Conservation (phyloP, 2,329 filamentous ascomycete species). For the Aspergillus ochraceoroseus region DNA sequence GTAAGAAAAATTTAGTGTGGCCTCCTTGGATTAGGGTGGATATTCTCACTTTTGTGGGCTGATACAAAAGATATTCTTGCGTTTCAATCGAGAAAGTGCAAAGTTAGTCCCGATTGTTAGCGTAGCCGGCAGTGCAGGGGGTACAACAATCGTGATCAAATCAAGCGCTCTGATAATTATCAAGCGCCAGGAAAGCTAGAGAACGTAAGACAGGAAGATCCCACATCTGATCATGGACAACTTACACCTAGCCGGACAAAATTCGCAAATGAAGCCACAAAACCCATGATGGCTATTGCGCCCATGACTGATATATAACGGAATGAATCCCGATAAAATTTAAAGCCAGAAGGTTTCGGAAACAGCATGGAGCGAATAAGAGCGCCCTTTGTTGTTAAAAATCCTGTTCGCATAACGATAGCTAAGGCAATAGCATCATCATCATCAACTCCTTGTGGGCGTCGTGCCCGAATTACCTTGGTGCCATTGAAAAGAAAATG, state of each 20-base stretch:
- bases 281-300: constrained; percentile 75
- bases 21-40: not conserved
- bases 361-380: constrained; percentile 97
- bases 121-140: constrained; percentile 88
- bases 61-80: constrained; percentile 93
- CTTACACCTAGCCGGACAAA: constrained; percentile 70
- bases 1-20: constrained; percentile 10
- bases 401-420: constrained; percentile 88
- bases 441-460: constrained; percentile 77
- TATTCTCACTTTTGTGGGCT: constrained; percentile 66
- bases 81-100: constrained; percentile 76
- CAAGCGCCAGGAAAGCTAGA: constrained; percentile 71
- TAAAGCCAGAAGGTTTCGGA: constrained; percentile 96
- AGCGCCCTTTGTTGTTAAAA: constrained; percentile 95
- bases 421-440: constrained; percentile 88
- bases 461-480: constrained; percentile 83
- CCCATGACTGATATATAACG: constrained; percentile 97
- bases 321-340: constrained; percentile 96
- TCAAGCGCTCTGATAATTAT: constrained; percentile 91
- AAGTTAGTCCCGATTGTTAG: constrained; percentile 96
- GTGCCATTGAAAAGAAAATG: constrained; percentile 94
- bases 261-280: constrained; percentile 86
- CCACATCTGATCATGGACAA: constrained; percentile 2
- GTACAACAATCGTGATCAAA: constrained; percentile 95
- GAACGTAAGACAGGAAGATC: constrained; percentile 19